These are phyloP conservation scores for Phytophthora chlamydospora DNA, from an alignment of 352 stramenopile genomes.

Conservation along the genomic window DNA sequence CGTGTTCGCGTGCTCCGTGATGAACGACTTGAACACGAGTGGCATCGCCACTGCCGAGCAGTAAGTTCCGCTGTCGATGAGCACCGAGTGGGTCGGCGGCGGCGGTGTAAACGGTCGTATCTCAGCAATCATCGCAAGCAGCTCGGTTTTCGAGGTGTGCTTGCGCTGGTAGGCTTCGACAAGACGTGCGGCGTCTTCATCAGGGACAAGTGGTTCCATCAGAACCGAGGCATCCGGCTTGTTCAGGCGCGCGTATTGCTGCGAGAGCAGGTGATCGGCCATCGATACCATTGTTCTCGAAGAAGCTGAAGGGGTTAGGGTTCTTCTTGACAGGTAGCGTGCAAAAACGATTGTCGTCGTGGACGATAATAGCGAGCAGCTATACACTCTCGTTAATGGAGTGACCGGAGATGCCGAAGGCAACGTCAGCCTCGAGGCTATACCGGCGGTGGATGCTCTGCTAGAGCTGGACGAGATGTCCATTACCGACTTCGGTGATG, in stretches of 20 bases:
- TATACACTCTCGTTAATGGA: too few species aligned
- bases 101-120: slow-evolving; percentile 1
- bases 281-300: neutral
- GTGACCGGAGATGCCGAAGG: too few species aligned
- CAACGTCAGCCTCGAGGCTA: too few species aligned
- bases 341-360: too few species aligned
- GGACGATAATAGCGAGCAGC: too few species aligned
- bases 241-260: neutral
- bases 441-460: too few species aligned
- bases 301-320: too few species aligned
- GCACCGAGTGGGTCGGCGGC: neutral
- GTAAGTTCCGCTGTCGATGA: slow-evolving; percentile 1
- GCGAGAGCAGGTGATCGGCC: slow-evolving; percentile 5
- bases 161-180: slow-evolving; percentile 3
- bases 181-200: neutral
- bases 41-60: neutral
- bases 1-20: neutral
- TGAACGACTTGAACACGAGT: neutral
- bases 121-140: neutral
- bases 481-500: too few species aligned
- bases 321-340: too few species aligned
- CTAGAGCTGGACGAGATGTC: too few species aligned
- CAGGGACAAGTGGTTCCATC: neutral
- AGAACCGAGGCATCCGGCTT: neutral
- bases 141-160: neutral